Evolutionary conservation across 805 yeast genomes (phyloP).

Genomic region (Nakazawaea wickerhamii): DNA sequence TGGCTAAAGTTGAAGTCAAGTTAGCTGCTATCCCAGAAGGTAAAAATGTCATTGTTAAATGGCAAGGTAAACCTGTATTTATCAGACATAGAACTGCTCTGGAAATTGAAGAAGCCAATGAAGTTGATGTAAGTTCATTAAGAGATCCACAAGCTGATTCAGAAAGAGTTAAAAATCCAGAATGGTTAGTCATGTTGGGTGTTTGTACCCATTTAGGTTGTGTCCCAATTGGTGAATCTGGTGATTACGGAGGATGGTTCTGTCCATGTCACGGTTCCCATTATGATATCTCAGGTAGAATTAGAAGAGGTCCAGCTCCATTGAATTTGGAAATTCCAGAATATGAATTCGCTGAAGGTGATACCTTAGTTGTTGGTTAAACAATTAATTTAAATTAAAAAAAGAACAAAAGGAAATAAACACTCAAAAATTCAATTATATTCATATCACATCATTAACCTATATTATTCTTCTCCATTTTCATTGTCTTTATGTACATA

Average conservation of each 20-base stretch:
- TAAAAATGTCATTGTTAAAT: constrained; percentile 95
- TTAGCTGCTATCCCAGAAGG: constrained; percentile 93
- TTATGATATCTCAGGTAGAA: constrained; percentile 99
- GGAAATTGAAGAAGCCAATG: constrained; percentile 93
- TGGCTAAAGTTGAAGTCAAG: constrained; percentile 99
- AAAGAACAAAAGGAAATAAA: neutral
- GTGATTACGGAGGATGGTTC: constrained; percentile 99
- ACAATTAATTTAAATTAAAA: constrained; percentile 6
- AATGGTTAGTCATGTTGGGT: constrained; percentile 99
- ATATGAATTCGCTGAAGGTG: constrained; percentile 77
- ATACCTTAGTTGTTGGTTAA: constrained; percentile 86
- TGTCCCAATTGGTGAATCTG: constrained; percentile 99
- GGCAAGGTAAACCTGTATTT: constrained; percentile 99
- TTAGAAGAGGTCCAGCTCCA: constrained; percentile 99
- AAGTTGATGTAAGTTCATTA: constrained; percentile 65
- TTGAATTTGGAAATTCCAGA: constrained; percentile 94
- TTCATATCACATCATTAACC: neutral
- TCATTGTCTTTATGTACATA: constrained; percentile 3
- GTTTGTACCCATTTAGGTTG: constrained; percentile 99
- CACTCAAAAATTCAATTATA: neutral
- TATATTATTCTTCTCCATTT: neutral
- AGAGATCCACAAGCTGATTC: constrained; percentile 94
- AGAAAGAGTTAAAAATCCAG: constrained; percentile 93
- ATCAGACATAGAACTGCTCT: constrained; percentile 95
- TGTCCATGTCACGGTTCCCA: constrained; percentile 99